phyloP scores from a whole-genome alignment of 768 basidiomycete species.

The Termitomyces sp. region DNA sequence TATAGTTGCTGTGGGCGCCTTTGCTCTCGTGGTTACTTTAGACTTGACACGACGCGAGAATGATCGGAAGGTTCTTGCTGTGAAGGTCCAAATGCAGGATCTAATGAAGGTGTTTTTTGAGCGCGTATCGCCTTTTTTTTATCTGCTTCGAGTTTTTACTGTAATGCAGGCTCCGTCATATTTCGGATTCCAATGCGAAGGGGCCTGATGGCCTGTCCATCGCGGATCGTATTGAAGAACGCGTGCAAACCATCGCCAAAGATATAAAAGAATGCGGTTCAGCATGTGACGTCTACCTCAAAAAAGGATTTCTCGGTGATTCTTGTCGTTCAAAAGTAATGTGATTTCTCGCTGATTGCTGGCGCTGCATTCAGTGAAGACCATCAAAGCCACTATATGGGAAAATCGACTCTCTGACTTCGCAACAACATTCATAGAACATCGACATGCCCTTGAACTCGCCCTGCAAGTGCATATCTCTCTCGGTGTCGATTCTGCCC shows the following conservation, averaged over 20 bases:
- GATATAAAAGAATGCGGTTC: constrained; percentile 40
- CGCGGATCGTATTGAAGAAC: constrained; percentile 23
- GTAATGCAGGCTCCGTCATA: constrained; percentile 21
- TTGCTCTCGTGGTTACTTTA: constrained; percentile 41
- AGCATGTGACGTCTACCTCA: constrained; percentile 40
- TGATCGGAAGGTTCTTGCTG: constrained; percentile 38
- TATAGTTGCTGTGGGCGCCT: constrained; percentile 42
- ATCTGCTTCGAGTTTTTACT: neutral
- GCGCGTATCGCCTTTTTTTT: constrained; percentile 20
- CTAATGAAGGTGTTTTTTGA: constrained; percentile 42
- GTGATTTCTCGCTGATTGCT: neutral
- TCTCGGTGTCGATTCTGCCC: constrained; percentile 27
- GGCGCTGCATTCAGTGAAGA: constrained; percentile 22
- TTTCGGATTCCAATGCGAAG: constrained; percentile 16
- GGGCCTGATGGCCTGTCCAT: constrained; percentile 27
- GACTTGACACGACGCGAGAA: constrained; percentile 46
- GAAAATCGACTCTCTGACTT: constrained; percentile 31
- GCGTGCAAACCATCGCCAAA: constrained; percentile 24
- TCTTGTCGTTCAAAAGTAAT: neutral
- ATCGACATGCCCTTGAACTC: constrained; percentile 28
- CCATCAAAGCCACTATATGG: constrained; percentile 30
- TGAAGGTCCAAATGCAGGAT: constrained; percentile 46
- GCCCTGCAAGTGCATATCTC: constrained; percentile 33
- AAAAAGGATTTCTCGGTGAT: constrained; percentile 35
- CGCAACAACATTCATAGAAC: constrained; percentile 25